Evolutionary conservation across 176 grass and related monocot species (phyloP), one percentile per base, ranked within the genome.

Genomic region (Oryza nivara): DNA sequence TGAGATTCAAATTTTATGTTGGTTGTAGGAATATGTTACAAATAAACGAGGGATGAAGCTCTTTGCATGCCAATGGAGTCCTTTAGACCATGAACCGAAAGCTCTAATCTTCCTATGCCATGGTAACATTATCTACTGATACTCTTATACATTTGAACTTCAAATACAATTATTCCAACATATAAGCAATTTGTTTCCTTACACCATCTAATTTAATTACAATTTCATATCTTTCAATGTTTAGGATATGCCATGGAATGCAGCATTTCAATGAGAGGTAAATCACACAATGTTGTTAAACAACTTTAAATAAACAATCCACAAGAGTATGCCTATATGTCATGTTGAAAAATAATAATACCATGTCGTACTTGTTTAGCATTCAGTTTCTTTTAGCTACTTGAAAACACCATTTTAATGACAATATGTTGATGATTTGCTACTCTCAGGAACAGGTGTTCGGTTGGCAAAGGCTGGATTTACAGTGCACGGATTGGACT

Each of bases 191-290:
- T 71, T 48, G 5, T 38, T 47, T 52, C 43, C 47, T 60, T 2
- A 51, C 1, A 14, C 70, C 11, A 9, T 58, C 44, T 34, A 47
- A 13, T 17, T 69, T 17, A 25, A 3, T 12, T 36, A 20, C 26
- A 11, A 0, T 25, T 56, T 36, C 66, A 17, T 75, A 32, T 80
- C 23, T 70, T 43, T 3, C n/a, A 76, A 63, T 14, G 10, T 80
- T 72, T 41, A 93, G 89, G 89, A 71, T 97, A 97, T 40, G 94
- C 91, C 6, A 88, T 94, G 91, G 94, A 97, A 75, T 97, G 91
- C 66, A 97, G 91, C 83, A 90, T 97, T 82, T 88, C 94, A 30
- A 91, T 94, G 91, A 92, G 87, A 94, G 94, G 94, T 96, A 82
- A 76, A 41, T 49, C 47, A 49, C 3, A 9, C 13, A 44, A 44